A percentile compares a stretch with the other conserved stretches of the same genome.
Conservation (phyloP, 2,329 filamentous ascomycete species). For the Monilinia polystroma region DNA sequence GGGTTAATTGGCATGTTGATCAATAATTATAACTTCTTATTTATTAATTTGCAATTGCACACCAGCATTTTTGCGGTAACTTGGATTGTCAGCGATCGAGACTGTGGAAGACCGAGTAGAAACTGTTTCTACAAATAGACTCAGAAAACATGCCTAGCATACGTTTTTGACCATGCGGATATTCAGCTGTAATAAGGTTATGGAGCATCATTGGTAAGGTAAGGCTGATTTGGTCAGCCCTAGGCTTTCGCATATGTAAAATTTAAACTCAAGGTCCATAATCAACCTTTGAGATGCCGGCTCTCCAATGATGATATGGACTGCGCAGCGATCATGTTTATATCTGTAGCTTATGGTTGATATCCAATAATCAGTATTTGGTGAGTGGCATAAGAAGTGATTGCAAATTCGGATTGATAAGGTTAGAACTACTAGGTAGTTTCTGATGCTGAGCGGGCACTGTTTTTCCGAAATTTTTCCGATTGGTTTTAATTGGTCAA, state of each 20-base stretch:
- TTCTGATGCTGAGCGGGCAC: neutral
- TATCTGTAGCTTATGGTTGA: neutral
- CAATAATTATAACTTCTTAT: no score
- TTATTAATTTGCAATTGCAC: neutral
- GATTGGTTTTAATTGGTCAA: constrained; percentile 12
- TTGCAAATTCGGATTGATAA: no score
- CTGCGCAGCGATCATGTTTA: neutral
- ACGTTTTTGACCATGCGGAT: no score
- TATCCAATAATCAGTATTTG: neutral
- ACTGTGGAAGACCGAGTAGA: neutral
- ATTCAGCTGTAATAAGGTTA: no score
- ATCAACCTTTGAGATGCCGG: neutral
- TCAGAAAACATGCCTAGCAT: neutral
- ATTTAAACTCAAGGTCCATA: neutral
- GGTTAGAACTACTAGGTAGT: no score
- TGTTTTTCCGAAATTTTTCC: neutral
- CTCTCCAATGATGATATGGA: neutral
- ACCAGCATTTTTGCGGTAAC: no score
- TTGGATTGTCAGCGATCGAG: neutral
- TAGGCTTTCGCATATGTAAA: no score
- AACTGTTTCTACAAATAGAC: neutral
- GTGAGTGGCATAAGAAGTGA: no score
- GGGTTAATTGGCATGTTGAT: no score
- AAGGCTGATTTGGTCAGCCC: no score
- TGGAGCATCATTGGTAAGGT: no score